Evolutionary conservation across 345 rosid genomes (phyloP), one percentile per base, ranked within the genome.

Genomic region (Ceriops decandra): DNA sequence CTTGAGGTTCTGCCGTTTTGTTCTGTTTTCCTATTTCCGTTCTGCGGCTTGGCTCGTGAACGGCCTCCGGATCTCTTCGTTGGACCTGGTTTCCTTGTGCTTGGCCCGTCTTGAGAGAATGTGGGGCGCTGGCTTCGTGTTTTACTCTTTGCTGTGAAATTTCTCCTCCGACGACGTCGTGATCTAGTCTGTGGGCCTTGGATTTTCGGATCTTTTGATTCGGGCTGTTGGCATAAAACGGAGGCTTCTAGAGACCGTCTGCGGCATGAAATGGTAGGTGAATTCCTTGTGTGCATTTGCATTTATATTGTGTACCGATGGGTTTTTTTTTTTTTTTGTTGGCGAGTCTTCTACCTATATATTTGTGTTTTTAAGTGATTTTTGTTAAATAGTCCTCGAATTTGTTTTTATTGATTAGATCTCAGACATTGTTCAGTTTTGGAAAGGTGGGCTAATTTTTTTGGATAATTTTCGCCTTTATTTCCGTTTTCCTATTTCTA

Each of bases 181-280:
- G 90, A 87, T 86, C 88, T 92, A 88, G 93, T 88, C 86, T 84
- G 85, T 79, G 79, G 73, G 73, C 49, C 60, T 77, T 60, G 63
- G 71, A 68, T 67, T 73, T 69, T 73, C 17, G 74, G 68, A 57
- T 38, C 62, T 67, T n/a, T 60, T 54, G 59, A 6, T 35, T 67
- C 27, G 20, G 27, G 46, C 62, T 66, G 68, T 66, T 26, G 31
- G 66, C 63, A 59, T 26, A 81, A 75, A 67, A 85, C 99, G 96
- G 91, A 83, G 97, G 75, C 78, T 20, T 57, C 65, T 73, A 64
- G 86, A 20, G 82, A 71, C 62, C 74, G 82, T 66, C 77, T 78
- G 68, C 86, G 91, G 82, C 76, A 95, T 95, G 97, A 86, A 79
- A 95, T 95, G 99, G 99, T 95, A 75, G 52, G 86, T 67, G 62